A percentile compares a stretch with the other conserved stretches of the same genome.
Conservation (phyloP, 2,329 filamentous ascomycete genomes). For the Arachnomyces sp. region DNA sequence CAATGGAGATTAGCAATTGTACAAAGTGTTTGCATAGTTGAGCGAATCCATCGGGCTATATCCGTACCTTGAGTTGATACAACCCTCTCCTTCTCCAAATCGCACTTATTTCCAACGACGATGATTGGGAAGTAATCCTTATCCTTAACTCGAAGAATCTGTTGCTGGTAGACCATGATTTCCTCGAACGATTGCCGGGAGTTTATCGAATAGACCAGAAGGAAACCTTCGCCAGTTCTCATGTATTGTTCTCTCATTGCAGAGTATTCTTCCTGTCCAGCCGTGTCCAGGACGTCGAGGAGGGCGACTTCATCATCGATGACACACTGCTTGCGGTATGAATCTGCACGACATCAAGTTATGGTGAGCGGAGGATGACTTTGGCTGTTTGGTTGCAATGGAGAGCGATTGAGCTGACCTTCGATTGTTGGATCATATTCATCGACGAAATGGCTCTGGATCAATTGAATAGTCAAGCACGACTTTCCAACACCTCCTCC, state of each 20-base stretch:
- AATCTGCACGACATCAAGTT: conserved; percentile 54
- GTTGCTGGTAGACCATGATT: conserved; percentile 97
- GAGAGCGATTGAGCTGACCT: conserved; percentile 45
- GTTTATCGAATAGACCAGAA: conserved; percentile 97
- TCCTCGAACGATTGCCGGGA: conserved; percentile 97
- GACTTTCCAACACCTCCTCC: conserved; percentile 99
- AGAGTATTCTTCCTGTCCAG: conserved; percentile 97
- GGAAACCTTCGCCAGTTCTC: conserved; percentile 95
- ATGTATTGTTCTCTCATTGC: conserved; percentile 99
- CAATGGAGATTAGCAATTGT: not conserved
- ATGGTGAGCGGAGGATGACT: conserved; percentile 11
- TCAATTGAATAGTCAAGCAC: conserved; percentile 95
- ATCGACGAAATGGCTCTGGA: conserved; percentile 95
- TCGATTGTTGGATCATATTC: conserved; percentile 99
- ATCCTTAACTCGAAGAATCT: conserved; percentile 97
- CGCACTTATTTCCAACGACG: conserved; percentile 98
- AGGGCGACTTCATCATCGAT: conserved; percentile 97
- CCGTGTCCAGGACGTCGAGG: conserved; percentile 95
- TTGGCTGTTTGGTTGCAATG: conserved; percentile 25
- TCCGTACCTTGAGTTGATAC: conserved; percentile 82
- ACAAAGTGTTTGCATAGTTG: not conserved
- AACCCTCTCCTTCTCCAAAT: conserved; percentile 86
- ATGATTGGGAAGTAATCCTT: conserved; percentile 99
- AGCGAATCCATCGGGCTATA: conserved; percentile 5
- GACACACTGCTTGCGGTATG: conserved; percentile 98